Evolutionary conservation across 2,329 filamentous ascomycete genomes (phyloP).

Genomic region (Colletotrichum caudatum): DNA sequence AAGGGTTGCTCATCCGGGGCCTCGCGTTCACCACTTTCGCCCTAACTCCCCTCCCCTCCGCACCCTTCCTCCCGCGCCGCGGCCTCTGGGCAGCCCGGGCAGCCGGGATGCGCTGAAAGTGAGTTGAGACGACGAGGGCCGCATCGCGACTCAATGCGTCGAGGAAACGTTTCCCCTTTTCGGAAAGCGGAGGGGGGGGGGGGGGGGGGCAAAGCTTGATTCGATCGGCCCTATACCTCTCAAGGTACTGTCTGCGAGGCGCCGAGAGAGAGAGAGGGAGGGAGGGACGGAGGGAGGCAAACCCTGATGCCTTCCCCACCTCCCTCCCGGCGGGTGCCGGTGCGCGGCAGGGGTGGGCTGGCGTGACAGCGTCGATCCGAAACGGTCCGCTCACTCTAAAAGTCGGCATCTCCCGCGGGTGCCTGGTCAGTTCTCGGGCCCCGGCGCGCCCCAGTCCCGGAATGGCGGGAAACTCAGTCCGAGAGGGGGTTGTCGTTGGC

Average conservation of each 20-base stretch:
- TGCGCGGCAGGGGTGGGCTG: not conserved
- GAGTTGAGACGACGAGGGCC: not conserved
- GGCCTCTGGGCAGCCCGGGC: not conserved
- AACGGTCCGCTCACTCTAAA: not conserved
- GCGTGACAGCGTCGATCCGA: constrained; percentile 1
- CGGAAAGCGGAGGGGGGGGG: not conserved
- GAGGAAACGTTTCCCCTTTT: not conserved
- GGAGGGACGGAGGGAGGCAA: not conserved
- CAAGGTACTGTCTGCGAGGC: not conserved
- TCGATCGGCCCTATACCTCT: not conserved
- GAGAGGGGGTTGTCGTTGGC: not conserved
- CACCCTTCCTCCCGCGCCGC: too few relatives aligned
- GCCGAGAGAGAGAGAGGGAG: not conserved
- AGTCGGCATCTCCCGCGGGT: not conserved
- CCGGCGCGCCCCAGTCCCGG: not conserved
- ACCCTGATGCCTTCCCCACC: not conserved
- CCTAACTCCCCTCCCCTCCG: too few relatives aligned
- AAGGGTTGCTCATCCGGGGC: not conserved
- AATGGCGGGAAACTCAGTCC: not conserved
- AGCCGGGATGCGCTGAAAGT: not conserved
- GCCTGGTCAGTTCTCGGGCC: not conserved
- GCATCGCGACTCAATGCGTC: not conserved
- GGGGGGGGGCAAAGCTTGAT: not conserved
- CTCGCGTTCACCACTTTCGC: not conserved
- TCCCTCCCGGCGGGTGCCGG: not conserved